phyloP scores from a whole-genome alignment of 768 basidiomycete species.

The Crucibulum laeve region DNA sequence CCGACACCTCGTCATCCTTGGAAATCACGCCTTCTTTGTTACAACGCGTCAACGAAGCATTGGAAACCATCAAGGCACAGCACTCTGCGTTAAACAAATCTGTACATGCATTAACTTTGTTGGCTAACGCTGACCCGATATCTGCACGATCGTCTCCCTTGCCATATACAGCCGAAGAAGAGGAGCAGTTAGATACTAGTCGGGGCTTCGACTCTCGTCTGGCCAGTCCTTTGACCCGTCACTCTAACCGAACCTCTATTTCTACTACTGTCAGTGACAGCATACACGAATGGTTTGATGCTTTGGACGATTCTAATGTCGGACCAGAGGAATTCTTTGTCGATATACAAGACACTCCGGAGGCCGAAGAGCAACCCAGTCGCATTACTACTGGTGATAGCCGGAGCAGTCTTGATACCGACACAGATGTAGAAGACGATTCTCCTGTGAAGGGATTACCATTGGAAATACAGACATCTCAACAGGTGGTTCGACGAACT shows the following conservation, averaged over 20 bases:
- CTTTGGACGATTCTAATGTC: conserved; percentile 47
- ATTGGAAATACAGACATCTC: neutral
- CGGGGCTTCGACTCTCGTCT: conserved; percentile 9
- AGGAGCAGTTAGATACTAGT: conserved; percentile 21
- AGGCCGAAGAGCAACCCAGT: conserved; percentile 34
- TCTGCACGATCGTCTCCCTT: conserved; percentile 30
- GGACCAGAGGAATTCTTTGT: conserved; percentile 71
- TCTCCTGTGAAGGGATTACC: neutral
- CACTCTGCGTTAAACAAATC: conserved; percentile 47
- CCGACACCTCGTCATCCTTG: neutral
- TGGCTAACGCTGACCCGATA: conserved; percentile 21
- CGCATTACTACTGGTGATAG: conserved; percentile 34
- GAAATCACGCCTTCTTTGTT: conserved; percentile 13
- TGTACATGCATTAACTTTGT: conserved; percentile 26
- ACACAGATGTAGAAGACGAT: conserved; percentile 47
- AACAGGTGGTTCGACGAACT: conserved; percentile 45
- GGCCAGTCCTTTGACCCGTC: conserved; percentile 23
- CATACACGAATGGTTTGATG: conserved; percentile 74
- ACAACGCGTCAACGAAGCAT: conserved; percentile 40
- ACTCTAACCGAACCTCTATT: conserved; percentile 40
- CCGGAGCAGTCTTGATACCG: conserved; percentile 34
- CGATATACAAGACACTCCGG: conserved; percentile 35
- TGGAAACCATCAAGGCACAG: conserved; percentile 57
- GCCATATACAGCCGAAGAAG: conserved; percentile 47
- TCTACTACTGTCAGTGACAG: conserved; percentile 47